Conservation (phyloP, 768 basidiomycete species). For the Mycena galopus region DNA sequence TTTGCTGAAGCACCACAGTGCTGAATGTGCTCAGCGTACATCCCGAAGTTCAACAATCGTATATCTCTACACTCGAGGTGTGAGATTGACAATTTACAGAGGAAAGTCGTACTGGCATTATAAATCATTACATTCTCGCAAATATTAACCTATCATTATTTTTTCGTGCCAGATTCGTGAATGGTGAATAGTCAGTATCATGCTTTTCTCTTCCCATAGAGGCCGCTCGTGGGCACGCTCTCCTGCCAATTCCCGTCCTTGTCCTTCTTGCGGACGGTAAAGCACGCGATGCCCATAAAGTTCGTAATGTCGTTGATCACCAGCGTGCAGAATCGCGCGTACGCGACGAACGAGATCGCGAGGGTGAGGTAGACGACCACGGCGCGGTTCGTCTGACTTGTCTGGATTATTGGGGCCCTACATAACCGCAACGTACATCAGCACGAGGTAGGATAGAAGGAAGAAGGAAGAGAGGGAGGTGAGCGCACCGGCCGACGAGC, state of each 20-base stretch:
- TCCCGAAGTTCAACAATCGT: too few relatives aligned
- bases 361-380: constrained; percentile 83
- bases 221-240: background rate
- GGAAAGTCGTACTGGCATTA: too few relatives aligned
- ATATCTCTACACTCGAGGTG: too few relatives aligned
- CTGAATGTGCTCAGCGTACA: too few relatives aligned
- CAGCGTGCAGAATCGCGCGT: constrained; percentile 82
- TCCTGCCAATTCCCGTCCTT: constrained; percentile 69
- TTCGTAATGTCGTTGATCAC: constrained; percentile 92
- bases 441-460: background rate
- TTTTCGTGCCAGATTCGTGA: too few relatives aligned
- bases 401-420: constrained; percentile 82
- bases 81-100: too few relatives aligned
- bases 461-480: constrained; percentile 14
- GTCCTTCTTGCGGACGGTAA: constrained; percentile 91
- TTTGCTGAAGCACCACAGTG: too few relatives aligned
- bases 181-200: constrained; percentile 12
- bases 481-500: constrained; percentile 76
- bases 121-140: too few relatives aligned
- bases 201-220: constrained; percentile 25
- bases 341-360: constrained; percentile 74
- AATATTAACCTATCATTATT: too few relatives aligned
- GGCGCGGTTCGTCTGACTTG: constrained; percentile 68
- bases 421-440: background rate
- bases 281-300: constrained; percentile 94